Percentiles rank a stretch among this genome's conserved stretches.
Evolutionary conservation across 2,329 filamentous ascomycete genomes (phyloP).

Genomic region (Chrysoporthe austroafricana): DNA sequence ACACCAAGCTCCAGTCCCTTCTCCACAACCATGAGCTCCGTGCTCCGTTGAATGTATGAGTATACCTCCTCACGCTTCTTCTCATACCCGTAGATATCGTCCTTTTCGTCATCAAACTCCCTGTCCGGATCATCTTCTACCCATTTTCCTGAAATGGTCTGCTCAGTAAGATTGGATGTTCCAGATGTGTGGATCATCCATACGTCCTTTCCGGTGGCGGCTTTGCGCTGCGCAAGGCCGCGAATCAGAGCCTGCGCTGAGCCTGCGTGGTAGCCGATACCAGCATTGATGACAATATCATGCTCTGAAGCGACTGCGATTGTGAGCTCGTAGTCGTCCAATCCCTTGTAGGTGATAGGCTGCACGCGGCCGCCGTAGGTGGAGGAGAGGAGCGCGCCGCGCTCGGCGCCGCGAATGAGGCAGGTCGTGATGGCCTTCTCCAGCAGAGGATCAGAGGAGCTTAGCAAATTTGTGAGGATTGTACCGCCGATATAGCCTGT

Average conservation of each 20-base stretch:
- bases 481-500: conserved; percentile 39
- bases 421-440: conserved; percentile 31
- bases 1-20: conserved; percentile 45
- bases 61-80: conserved; percentile 41
- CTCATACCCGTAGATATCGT: conserved; percentile 49
- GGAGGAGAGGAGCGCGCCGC: conserved; percentile 7
- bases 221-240: conserved; percentile 41
- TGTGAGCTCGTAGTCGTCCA: conserved; percentile 34
- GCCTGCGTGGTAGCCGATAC: conserved; percentile 42
- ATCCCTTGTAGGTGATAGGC: conserved; percentile 32
- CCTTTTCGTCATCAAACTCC: conserved; percentile 47
- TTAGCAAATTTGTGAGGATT: conserved; percentile 32
- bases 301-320: conserved; percentile 33
- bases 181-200: conserved; percentile 42
- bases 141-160: conserved; percentile 36
- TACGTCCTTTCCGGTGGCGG: conserved; percentile 32
- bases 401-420: conserved; percentile 31
- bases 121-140: conserved; percentile 44
- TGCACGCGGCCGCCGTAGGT: conserved; percentile 30
- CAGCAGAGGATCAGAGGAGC: conserved; percentile 30
- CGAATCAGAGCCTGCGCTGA: conserved; percentile 46
- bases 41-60: conserved; percentile 47
- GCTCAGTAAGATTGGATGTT: conserved; percentile 45
- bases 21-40: conserved; percentile 48
- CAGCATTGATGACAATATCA: conserved; percentile 49